Percentiles rank a stretch among this genome's conserved stretches.
Evolutionary conservation across 1,139 yeast genomes (phyloP).

Genomic region (Ogataea hybrid): DNA sequence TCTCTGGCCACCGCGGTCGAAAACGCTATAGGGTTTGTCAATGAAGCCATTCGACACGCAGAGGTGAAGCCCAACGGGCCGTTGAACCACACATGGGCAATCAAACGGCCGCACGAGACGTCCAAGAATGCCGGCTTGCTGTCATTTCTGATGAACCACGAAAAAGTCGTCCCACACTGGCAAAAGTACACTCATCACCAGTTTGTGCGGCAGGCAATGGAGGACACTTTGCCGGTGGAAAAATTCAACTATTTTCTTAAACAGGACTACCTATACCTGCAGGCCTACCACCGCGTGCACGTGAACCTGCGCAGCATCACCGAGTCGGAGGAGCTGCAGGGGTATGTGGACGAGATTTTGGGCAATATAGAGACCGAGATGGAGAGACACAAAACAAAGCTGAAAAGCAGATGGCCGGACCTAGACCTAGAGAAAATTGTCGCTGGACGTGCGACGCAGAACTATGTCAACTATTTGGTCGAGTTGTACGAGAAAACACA

Average conservation of each 20-base stretch:
- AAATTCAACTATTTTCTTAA: conserved; percentile 58
- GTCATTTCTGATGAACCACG: conserved; percentile 55
- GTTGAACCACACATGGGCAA: conserved; percentile 49
- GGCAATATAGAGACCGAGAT: conserved; percentile 55
- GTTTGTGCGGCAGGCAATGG: conserved; percentile 55
- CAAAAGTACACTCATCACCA: conserved; percentile 55
- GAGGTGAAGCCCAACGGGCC: conserved; percentile 55
- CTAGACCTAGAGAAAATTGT: conserved; percentile 43
- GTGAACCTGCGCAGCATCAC: conserved; percentile 65
- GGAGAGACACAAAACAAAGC: conserved; percentile 51
- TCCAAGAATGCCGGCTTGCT: conserved; percentile 41
- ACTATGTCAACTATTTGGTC: conserved; percentile 59
- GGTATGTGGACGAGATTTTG: conserved; percentile 51
- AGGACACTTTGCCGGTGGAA: conserved; percentile 46
- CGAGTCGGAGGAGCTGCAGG: conserved; percentile 51
- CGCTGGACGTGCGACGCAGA: conserved; percentile 56
- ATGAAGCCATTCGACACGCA: conserved; percentile 51
- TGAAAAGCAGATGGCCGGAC: conserved; percentile 45
- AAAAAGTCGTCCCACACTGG: conserved; percentile 57
- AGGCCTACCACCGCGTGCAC: conserved; percentile 69
- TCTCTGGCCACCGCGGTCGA: conserved; percentile 48
- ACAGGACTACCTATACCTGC: conserved; percentile 71
- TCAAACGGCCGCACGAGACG: conserved; percentile 29
- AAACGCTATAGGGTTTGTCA: conserved; percentile 63
- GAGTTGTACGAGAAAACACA: conserved; percentile 48